phyloP scores from a whole-genome alignment of 129 eudicot species.

The Gnaphalium uliginosum region DNA sequence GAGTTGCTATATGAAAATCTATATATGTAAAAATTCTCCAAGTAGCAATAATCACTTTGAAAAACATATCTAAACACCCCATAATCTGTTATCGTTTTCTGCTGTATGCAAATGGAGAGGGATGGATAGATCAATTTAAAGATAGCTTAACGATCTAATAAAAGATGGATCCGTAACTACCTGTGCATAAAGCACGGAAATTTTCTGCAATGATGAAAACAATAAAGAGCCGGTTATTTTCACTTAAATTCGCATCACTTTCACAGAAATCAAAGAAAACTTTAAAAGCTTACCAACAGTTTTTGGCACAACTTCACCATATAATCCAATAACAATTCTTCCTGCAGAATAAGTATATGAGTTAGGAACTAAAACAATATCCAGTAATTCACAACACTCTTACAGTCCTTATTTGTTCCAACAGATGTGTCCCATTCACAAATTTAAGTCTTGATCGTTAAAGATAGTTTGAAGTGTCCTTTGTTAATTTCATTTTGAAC shows the following conservation, averaged over 20 bases:
- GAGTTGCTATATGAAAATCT: background rate
- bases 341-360: conserved; percentile 43
- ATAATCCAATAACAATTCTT: conserved; percentile 84
- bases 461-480: background rate
- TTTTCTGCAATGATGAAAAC: conserved; percentile 58
- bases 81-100: background rate
- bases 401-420: background rate
- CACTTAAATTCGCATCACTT: background rate
- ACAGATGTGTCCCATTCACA: background rate
- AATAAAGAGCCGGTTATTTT: conserved; percentile 10
- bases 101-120: background rate
- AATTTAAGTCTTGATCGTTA: background rate
- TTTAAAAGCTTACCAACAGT: conserved; percentile 57
- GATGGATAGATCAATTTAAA: background rate
- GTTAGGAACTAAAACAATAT: conserved; percentile 12
- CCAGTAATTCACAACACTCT: background rate
- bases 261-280: conserved; percentile 1
- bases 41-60: background rate
- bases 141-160: background rate
- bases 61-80: background rate
- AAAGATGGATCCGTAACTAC: conserved; percentile 34
- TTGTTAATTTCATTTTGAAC: background rate
- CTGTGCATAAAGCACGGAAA: conserved; percentile 83
- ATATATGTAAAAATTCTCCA: background rate
- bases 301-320: conserved; percentile 82